These are phyloP conservation scores for Boletus subcaerulescens DNA, from an alignment of 768 basidiomycete species.

Conservation along the genomic window DNA sequence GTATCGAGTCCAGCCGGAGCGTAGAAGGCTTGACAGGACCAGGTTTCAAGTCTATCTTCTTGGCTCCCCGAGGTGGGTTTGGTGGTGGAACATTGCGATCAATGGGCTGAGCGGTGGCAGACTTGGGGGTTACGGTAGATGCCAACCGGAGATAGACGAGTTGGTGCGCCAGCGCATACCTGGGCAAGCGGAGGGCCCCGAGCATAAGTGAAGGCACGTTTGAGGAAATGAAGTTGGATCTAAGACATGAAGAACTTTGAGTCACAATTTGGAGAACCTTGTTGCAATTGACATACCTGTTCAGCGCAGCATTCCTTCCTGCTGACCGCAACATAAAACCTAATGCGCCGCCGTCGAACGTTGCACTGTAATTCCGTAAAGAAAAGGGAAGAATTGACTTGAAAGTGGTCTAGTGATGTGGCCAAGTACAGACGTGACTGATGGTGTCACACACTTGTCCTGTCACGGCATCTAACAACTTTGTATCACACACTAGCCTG, in stretches of 20 bases:
- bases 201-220: not conserved
- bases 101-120: constrained; percentile 11
- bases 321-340: constrained; percentile 40
- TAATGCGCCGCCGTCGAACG: constrained; percentile 8
- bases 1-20: constrained; percentile 17
- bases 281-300: constrained; percentile 30
- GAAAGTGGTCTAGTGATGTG: not conserved
- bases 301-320: constrained; percentile 36
- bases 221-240: constrained; percentile 17
- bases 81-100: constrained; percentile 28
- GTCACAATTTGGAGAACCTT: not conserved
- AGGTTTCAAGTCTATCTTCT: constrained; percentile 60
- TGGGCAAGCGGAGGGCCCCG: not conserved
- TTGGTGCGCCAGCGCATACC: not conserved
- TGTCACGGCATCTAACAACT: constrained; percentile 10
- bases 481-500: too few relatives aligned
- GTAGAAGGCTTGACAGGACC: constrained; percentile 51
- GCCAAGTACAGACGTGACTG: not conserved
- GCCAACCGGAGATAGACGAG: constrained; percentile 17
- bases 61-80: constrained; percentile 34
- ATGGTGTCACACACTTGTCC: not conserved
- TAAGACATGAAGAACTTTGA: constrained; percentile 5
- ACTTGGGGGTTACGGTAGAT: constrained; percentile 31
- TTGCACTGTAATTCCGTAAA: constrained; percentile 7
- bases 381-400: not conserved